phyloP scores from a whole-genome alignment of 805 yeast genomes.

The Metschnikowia kofuensis region DNA sequence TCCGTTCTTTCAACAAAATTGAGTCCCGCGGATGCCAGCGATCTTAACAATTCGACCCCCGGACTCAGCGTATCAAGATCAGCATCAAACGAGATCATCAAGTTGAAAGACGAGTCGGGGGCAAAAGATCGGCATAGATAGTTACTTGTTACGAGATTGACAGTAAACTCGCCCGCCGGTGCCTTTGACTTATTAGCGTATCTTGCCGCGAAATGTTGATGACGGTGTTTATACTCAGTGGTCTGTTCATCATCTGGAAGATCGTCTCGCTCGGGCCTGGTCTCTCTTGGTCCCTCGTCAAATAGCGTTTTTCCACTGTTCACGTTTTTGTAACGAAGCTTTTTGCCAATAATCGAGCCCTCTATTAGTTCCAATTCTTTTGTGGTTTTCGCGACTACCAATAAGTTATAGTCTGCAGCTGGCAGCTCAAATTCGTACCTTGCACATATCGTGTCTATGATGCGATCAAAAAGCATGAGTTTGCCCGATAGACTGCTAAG shows the following conservation, averaged over 20 bases:
- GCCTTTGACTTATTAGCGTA: neutral
- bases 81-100: conserved; percentile 37
- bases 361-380: conserved; percentile 79
- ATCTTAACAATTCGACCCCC: conserved; percentile 33
- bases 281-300: conserved; percentile 26
- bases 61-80: conserved; percentile 33
- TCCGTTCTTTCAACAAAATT: neutral
- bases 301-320: conserved; percentile 57
- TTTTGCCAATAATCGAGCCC: conserved; percentile 72
- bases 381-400: conserved; percentile 56
- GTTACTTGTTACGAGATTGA: conserved; percentile 16
- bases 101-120: conserved; percentile 19
- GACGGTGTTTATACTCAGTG: conserved; percentile 10
- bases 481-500: conserved; percentile 57
- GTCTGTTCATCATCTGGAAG: conserved; percentile 11
- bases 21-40: conserved; percentile 9
- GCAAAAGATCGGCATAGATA: conserved; percentile 15
- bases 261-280: conserved; percentile 6
- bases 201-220: conserved; percentile 7
- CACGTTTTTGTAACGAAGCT: conserved; percentile 60
- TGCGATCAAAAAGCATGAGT: conserved; percentile 49
- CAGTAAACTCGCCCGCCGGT: conserved; percentile 2
- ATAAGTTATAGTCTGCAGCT: conserved; percentile 18
- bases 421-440: conserved; percentile 11
- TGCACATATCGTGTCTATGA: conserved; percentile 38